A percentile compares a stretch with the other conserved stretches of the same genome.
These are phyloP conservation scores for Ceratocystis harringtonii DNA, from an alignment of 2,329 filamentous ascomycete species.

Conservation along the genomic window DNA sequence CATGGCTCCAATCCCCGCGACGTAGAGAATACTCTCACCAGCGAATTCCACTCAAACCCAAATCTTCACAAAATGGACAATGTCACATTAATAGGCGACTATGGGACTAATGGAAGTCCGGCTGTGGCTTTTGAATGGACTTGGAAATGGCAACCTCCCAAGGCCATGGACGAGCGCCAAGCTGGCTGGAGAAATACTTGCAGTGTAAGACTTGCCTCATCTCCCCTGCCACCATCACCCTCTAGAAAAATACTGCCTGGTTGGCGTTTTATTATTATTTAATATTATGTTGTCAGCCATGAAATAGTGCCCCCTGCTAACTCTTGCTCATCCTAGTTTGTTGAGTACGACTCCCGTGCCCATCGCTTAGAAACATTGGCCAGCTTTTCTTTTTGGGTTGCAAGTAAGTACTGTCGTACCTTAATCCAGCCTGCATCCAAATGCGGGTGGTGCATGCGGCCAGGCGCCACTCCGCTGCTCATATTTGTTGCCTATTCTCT, in stretches of 20 bases:
- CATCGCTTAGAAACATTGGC: slow-evolving; percentile 79
- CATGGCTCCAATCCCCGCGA: slow-evolving; percentile 76
- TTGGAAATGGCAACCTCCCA: slow-evolving; percentile 94
- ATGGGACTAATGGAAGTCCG: slow-evolving; percentile 63
- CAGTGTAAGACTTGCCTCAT: slow-evolving; percentile 43
- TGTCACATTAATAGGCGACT: slow-evolving; percentile 89
- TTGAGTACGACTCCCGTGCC: slow-evolving; percentile 89
- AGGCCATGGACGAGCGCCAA: slow-evolving; percentile 60
- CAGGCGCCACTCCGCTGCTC: not conserved
- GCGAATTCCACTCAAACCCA: slow-evolving; percentile 92
- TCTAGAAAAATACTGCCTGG: not conserved
- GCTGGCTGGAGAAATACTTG: slow-evolving; percentile 94
- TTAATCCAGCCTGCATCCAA: not conserved
- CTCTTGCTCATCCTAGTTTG: slow-evolving; percentile 43
- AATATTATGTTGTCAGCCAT: no score
- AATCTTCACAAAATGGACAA: slow-evolving; percentile 96
- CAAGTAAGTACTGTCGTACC: slow-evolving; percentile 40
- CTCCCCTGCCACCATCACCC: not conserved
- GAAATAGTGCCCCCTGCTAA: slow-evolving; percentile 19
- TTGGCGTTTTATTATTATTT: no score
- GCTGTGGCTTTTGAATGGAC: slow-evolving; percentile 87
- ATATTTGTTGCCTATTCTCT: not conserved
- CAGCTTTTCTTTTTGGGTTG: slow-evolving; percentile 89
- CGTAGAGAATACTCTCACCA: slow-evolving; percentile 81
- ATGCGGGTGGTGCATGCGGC: not conserved